Evolutionary conservation across 352 stramenopile species (phyloP), one percentile per base, ranked within the genome.

Genomic region (Globisporangium mamillatum): DNA sequence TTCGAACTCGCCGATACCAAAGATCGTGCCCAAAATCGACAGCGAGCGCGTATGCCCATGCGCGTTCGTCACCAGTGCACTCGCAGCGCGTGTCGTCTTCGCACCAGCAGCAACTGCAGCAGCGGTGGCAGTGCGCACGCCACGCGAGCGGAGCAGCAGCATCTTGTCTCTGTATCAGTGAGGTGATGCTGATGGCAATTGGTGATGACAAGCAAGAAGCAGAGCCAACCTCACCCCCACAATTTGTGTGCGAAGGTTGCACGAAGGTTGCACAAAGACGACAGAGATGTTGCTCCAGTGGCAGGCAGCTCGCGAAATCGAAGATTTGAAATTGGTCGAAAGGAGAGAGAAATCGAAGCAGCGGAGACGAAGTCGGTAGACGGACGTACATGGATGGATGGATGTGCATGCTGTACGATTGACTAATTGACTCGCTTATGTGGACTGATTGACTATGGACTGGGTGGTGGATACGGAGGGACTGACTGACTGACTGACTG

Each of bases 1-100:
- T 64, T 93, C 85, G 67, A 92, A 93, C 74, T 93, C 85, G 56
- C 85, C 85, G 64, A 93, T 93, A 53, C 85, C 85, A 64, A 94
- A 94, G 68, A 94, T 89, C 60, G 82, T 79, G 63, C 84, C 69
- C 36, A 94, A 72, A 8, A 94, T 68, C 34, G 86, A 94, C 78
- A 90, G 80, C 46, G 75, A 75, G 32, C 85, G 78, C 50, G 64
- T 52, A 9, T 57, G 64, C 29, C 16, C 16, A 20, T 66, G 48
- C 66, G 60, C 7, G 4, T 50, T 57, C 44, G 59, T 3, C 9
- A n/a, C 53, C 27, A 12, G 3, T 10, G 16, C 18, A 25, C 24
- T 44, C 22, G 6, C 7, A 20, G 4, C 25, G 55, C 34, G 53
- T 10, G 24, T 3, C 44, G 20, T 29, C 9, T 10, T 25, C 56